Conservation (phyloP, 192 early-diverging fungal species). For the Mortierella hygrophila region DNA sequence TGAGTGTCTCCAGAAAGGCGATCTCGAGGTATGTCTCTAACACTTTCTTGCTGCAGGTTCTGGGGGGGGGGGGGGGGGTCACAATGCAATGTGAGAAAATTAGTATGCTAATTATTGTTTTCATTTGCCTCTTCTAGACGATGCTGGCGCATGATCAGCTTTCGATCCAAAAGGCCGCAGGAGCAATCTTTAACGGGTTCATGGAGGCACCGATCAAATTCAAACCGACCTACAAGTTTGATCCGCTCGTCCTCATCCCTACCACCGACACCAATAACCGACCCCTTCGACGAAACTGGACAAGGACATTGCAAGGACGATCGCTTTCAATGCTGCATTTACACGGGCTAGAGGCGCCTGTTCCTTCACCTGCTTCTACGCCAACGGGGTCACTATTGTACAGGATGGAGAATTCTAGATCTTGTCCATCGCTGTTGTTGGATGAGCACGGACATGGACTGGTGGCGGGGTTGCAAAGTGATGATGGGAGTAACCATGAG, state of each 20-base stretch:
- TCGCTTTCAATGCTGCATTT: slow-evolving; percentile 32
- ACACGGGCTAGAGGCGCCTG: not conserved
- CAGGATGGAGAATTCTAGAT: slow-evolving; percentile 20
- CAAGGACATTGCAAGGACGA: slow-evolving; percentile 14
- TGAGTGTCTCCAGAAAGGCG: slow-evolving; percentile 57
- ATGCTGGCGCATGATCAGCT: slow-evolving; percentile 63
- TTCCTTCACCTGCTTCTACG: not conserved
- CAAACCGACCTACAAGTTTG: slow-evolving; percentile 87
- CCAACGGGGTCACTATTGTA: not conserved
- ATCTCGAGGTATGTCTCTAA: slow-evolving; percentile 54
- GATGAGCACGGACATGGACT: not conserved
- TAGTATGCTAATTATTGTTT: not conserved
- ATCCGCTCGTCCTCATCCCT: slow-evolving; percentile 47
- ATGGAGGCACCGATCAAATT: slow-evolving; percentile 76
- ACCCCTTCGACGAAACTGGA: not conserved
- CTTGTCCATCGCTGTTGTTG: slow-evolving; percentile 19
- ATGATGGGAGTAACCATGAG: not conserved
- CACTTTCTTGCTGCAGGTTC: not conserved
- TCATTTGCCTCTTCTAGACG: slow-evolving; percentile 25
- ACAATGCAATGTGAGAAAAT: not conserved
- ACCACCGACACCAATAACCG: slow-evolving; percentile 24
- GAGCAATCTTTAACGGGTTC: slow-evolving; percentile 62
- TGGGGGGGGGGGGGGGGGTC: not conserved
- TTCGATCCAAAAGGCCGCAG: slow-evolving; percentile 26
- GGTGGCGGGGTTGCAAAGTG: not conserved